A percentile compares a stretch with the other conserved stretches of the same genome.
Conservation (phyloP, 75 land plant genomes). For the Azolla pinnata region DNA sequence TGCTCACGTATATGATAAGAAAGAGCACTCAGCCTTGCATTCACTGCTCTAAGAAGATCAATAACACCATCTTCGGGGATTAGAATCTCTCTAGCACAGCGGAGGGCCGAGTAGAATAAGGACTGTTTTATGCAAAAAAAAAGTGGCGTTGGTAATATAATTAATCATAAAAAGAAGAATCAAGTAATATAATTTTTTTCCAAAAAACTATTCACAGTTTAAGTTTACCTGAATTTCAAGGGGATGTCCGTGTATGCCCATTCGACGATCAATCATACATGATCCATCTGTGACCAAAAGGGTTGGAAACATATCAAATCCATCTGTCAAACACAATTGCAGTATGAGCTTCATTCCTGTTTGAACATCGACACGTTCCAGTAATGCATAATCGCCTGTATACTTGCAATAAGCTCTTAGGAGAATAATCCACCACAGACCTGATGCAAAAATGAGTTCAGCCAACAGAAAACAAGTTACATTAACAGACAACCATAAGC, state of each 20-base stretch:
- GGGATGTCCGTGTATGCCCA: constrained; percentile 90
- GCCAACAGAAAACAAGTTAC: too few relatives aligned
- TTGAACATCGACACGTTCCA: constrained; percentile 77
- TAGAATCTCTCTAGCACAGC: constrained; percentile 65
- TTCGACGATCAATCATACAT: constrained; percentile 80
- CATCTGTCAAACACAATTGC: constrained; percentile 67
- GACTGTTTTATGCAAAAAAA: constrained; percentile 34
- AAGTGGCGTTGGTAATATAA: background rate
- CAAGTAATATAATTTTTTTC: background rate
- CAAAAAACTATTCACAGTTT: background rate
- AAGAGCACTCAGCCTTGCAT: constrained; percentile 63
- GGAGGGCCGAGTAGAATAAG: constrained; percentile 64
- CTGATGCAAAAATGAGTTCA: too few relatives aligned
- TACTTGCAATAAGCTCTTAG: constrained; percentile 68
- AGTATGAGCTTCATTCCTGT: constrained; percentile 70
- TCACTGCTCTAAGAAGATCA: constrained; percentile 50
- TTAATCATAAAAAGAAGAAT: background rate
- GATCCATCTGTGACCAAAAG: constrained; percentile 86
- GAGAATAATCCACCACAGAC: constrained; percentile 76
- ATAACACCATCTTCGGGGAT: constrained; percentile 48
- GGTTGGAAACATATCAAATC: constrained; percentile 87
- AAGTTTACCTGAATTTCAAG: constrained; percentile 67
- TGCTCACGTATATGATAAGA: constrained; percentile 74
- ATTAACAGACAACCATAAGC: too few relatives aligned
- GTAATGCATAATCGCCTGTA: constrained; percentile 67